Base-by-base conservation (phyloP, 257 asterid genomes). In the Penstemon newberryi region DNA sequence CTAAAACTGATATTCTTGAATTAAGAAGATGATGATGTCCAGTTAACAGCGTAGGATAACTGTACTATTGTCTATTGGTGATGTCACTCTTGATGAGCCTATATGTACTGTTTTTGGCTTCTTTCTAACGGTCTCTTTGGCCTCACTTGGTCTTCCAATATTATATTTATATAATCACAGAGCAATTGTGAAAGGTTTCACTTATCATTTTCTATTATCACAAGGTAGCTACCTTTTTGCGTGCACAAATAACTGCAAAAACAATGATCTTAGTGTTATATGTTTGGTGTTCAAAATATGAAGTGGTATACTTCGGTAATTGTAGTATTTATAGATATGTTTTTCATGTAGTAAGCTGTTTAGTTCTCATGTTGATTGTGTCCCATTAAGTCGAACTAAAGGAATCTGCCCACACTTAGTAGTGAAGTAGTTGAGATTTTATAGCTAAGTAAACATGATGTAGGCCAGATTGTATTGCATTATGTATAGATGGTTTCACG, bases 401-500 rank as follows among this genome's bases (percentile, higher is more conserved):
- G 3, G 47, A 47, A 47, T 50, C 46, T 19, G 38, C 0, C 42
- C 2, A 4, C 9, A 25, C 6, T 62, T 62, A 8, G 42, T 42
- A 44, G 55, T 44, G 25, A 44, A 43, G 44, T 19, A 43, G 18
- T 42, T 43, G 15, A 54, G 12, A 56, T 47, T 63, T 37, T 5
- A 42, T 70, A 38, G 54, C 37, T 19, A 53, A 38, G 46, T 37
- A 41, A 61, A 60, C 49, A 10, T 45, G 55, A 18, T 39, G 45
- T 57, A 55, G 7, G 12, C 45, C 52, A 13, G 46, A 43, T 41
- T 52, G 13, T 39, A 18, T 19, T 50, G 52, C 15, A 55, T 12
- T 40, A 49, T n/a, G 53, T 60, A 45, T 12, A 70, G 19, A 38
- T 61, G 45, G 54, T 54, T 59, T 55, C 56, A 65, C 49, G 56